These are phyloP conservation scores for Volutella citrinella DNA, from an alignment of 2,329 filamentous ascomycete species.

Conservation along the genomic window DNA sequence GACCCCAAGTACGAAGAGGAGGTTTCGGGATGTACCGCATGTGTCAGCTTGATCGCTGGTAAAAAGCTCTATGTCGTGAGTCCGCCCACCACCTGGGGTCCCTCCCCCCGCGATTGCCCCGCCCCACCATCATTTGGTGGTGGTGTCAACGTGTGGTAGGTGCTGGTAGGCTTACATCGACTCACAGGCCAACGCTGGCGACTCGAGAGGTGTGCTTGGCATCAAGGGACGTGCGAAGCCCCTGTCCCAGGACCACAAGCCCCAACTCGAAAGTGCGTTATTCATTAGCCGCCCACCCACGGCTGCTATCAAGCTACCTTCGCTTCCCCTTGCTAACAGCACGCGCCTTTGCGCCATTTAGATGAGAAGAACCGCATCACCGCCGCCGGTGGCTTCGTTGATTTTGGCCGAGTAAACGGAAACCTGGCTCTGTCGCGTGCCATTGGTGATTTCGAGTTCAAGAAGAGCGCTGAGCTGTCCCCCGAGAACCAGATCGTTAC, in stretches of 20 bases:
- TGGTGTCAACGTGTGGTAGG: too few relatives aligned
- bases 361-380: constrained; percentile 95
- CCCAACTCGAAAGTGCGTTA: constrained; percentile 85
- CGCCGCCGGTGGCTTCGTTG: constrained; percentile 94
- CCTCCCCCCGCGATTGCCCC: constrained; percentile 11
- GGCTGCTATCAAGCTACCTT: too few relatives aligned
- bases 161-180: too few relatives aligned
- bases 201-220: constrained; percentile 90
- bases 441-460: constrained; percentile 99
- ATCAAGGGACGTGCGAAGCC: constrained; percentile 98
- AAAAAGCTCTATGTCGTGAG: constrained; percentile 94
- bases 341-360: constrained; percentile 34
- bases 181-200: constrained; percentile 88
- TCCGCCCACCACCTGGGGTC: constrained; percentile 33
- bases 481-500: constrained; percentile 99
- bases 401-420: constrained; percentile 97
- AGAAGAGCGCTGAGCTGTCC: constrained; percentile 94
- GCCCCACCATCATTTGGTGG: constrained; percentile 13
- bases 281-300: too few relatives aligned
- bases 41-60: constrained; percentile 82
- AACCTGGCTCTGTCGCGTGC: constrained; percentile 95
- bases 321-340: constrained; percentile 14
- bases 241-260: constrained; percentile 98
- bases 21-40: constrained; percentile 95
- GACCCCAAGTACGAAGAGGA: constrained; percentile 97